Percentiles rank a stretch among this genome's conserved stretches.
Evolutionary conservation across 1,139 yeast genomes (phyloP).

Genomic region (Blastobotrys apis): DNA sequence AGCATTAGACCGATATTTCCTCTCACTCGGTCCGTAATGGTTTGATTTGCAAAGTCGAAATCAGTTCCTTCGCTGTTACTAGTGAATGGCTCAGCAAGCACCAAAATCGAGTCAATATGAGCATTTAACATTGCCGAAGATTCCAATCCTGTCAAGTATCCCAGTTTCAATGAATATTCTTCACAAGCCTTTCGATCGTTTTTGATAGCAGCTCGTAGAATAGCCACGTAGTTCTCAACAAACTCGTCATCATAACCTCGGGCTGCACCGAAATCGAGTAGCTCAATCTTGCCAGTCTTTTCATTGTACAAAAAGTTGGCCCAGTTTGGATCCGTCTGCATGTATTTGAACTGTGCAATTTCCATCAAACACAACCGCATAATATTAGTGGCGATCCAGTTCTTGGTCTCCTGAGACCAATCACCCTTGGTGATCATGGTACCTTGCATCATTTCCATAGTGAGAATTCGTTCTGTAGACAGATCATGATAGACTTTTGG

Average conservation of each 20-base stretch:
- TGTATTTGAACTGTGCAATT: conserved; percentile 76
- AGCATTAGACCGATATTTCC: conserved; percentile 84
- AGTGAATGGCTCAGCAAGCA: conserved; percentile 88
- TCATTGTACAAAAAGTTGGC: conserved; percentile 88
- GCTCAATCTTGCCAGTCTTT: conserved; percentile 61
- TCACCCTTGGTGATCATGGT: conserved; percentile 73
- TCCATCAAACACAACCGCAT: conserved; percentile 86
- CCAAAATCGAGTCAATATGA: conserved; percentile 85
- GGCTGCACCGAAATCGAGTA: conserved; percentile 94
- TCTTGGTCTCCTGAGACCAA: conserved; percentile 66
- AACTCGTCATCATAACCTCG: conserved; percentile 70
- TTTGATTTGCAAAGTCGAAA: conserved; percentile 77
- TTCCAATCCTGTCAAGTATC: conserved; percentile 89
- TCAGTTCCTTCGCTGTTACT: conserved; percentile 43
- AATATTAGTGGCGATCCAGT: conserved; percentile 80
- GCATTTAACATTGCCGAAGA: conserved; percentile 84
- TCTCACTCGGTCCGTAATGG: conserved; percentile 89
- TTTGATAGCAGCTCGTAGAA: conserved; percentile 72
- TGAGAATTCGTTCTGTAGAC: conserved; percentile 77
- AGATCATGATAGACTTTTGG: conserved; percentile 76
- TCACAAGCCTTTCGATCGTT: conserved; percentile 65
- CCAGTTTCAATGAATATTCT: conserved; percentile 64
- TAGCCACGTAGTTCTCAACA: conserved; percentile 60
- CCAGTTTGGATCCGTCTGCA: conserved; percentile 99
- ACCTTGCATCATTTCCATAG: conserved; percentile 89